These are phyloP conservation scores for Tylopilus sp. DNA, from an alignment of 1,284 basidiomycete species.

Conservation along the genomic window DNA sequence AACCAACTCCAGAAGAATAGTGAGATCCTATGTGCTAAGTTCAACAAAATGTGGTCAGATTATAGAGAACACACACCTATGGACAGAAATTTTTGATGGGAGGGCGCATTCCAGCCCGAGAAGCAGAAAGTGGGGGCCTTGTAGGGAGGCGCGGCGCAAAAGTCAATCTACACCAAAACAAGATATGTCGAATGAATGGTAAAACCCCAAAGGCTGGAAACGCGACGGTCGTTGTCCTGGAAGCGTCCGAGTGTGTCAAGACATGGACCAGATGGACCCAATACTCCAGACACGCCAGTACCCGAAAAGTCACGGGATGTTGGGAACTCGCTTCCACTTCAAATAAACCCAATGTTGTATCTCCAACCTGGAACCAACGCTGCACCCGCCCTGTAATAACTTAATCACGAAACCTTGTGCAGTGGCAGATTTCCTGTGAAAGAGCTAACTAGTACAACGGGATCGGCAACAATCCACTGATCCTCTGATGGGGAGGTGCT, in stretches of 20 bases:
- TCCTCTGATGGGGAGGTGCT: background rate
- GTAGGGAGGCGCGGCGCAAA: constrained; percentile 1
- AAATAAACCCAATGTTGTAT: background rate
- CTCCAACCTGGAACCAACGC: background rate
- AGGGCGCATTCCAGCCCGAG: constrained; percentile 23
- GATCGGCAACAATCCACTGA: background rate
- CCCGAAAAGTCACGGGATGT: constrained; percentile 12
- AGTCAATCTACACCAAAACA: constrained; percentile 18
- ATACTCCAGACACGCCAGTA: constrained; percentile 18
- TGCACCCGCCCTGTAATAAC: background rate
- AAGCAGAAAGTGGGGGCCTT: constrained; percentile 10
- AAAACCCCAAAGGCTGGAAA: constrained; percentile 8
- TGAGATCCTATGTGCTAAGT: constrained; percentile 9
- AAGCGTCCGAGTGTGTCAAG: constrained; percentile 19
- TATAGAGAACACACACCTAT: constrained; percentile 21
- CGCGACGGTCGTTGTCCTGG: constrained; percentile 11
- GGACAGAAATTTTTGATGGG: constrained; percentile 12
- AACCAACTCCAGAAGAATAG: constrained; percentile 9
- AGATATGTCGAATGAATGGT: constrained; percentile 21
- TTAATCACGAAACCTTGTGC: background rate
- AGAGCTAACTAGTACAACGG: background rate
- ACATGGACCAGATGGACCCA: constrained; percentile 24
- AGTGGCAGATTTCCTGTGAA: background rate
- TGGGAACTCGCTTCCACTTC: constrained; percentile 15
- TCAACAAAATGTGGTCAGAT: constrained; percentile 4